phyloP scores from a whole-genome alignment of 163 green algal species.

The Smithsoniella earleae region DNA sequence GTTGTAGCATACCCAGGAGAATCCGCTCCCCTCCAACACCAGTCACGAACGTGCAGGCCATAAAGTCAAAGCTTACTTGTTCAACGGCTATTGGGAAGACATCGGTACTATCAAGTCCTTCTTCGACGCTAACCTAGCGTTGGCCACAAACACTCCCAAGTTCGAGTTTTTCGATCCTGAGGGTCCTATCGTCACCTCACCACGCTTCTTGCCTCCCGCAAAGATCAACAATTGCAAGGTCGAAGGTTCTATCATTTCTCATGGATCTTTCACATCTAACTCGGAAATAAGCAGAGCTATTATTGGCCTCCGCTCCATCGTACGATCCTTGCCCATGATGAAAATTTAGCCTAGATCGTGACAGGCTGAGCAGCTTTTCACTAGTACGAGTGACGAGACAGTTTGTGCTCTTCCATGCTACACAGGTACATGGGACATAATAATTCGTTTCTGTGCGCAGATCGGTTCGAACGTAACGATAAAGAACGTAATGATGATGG shows the following conservation, averaged over 20 bases:
- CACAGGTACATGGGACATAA: too few species aligned
- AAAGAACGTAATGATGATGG: constrained; percentile 89
- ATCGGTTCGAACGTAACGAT: constrained; percentile 31
- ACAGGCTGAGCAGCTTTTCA: too few species aligned
- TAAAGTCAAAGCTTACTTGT: constrained; percentile 84
- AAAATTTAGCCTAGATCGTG: too few species aligned
- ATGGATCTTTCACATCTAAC: constrained; percentile 41
- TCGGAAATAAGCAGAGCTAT: constrained; percentile 60
- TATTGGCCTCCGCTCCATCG: constrained; percentile 69
- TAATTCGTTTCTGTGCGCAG: background rate
- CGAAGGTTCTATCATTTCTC: constrained; percentile 52
- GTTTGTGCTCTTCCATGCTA: too few species aligned
- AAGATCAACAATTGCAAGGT: constrained; percentile 57
- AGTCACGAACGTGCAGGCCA: background rate
- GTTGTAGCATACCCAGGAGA: too few species aligned
- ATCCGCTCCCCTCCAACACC: too few species aligned
- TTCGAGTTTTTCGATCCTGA: constrained; percentile 92
- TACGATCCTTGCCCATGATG: constrained; percentile 65
- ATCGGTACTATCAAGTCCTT: constrained; percentile 85
- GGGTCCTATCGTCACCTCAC: constrained; percentile 97
- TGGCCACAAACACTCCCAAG: constrained; percentile 66
- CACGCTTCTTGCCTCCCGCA: constrained; percentile 89
- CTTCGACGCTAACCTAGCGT: constrained; percentile 88
- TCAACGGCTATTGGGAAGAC: constrained; percentile 95
- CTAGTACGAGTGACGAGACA: too few species aligned